Conservation (phyloP, 2,329 filamentous ascomycete species). For the Huntiella bhutanensis region DNA sequence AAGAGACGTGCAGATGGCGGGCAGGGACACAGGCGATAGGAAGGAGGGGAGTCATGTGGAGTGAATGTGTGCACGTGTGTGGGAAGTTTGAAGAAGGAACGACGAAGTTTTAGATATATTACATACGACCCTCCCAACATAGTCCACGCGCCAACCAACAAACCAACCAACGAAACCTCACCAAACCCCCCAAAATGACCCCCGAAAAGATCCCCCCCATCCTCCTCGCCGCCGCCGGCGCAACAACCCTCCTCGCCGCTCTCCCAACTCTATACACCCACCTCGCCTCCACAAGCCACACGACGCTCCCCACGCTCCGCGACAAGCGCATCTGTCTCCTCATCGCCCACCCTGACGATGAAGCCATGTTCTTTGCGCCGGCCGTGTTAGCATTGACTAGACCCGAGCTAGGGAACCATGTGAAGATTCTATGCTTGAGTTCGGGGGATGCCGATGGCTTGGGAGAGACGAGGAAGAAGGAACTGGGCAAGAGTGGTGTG, state of each 20-base stretch:
- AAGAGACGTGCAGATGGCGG: too few relatives aligned
- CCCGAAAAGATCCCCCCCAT: constrained; percentile 5
- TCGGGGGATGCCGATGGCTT: constrained; percentile 77
- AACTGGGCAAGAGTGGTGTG: constrained; percentile 64
- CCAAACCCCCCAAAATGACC: constrained; percentile 3
- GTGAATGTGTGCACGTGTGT: too few relatives aligned
- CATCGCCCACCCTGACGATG: constrained; percentile 94
- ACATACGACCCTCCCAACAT: too few relatives aligned
- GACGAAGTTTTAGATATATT: too few relatives aligned
- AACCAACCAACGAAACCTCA: too few relatives aligned
- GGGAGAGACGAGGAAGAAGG: constrained; percentile 62
- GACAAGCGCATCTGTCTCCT: constrained; percentile 81
- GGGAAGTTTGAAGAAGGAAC: too few relatives aligned
- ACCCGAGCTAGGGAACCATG: constrained; percentile 65
- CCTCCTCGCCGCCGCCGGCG: constrained; percentile 16
- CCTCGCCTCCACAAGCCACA: constrained; percentile 26
- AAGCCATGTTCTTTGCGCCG: constrained; percentile 98
- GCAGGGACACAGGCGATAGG: too few relatives aligned
- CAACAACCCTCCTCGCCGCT: constrained; percentile 18
- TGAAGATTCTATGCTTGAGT: constrained; percentile 86
- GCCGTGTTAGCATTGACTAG: constrained; percentile 68
- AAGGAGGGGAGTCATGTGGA: too few relatives aligned
- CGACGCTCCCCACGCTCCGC: constrained; percentile 44
- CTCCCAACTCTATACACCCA: constrained; percentile 35
- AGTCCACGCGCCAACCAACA: too few relatives aligned